These are phyloP conservation scores for Xylariaceae sp. DNA, from an alignment of 2,329 filamentous ascomycete species.

Conservation along the genomic window DNA sequence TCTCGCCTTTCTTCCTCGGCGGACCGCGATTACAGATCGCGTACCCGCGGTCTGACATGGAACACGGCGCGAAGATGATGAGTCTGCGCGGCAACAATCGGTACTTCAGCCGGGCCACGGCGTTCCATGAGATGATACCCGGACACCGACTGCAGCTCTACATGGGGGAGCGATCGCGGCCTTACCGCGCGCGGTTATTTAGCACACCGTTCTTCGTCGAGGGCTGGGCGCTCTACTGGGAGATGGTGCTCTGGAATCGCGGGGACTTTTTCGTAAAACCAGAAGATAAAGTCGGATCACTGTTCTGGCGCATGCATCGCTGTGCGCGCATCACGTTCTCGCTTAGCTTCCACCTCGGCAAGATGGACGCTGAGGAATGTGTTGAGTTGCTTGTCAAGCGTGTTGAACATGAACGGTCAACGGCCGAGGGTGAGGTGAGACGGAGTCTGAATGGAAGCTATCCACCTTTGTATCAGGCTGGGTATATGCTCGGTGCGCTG, in stretches of 20 bases:
- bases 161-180: conserved; percentile 53
- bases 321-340: conserved; percentile 66
- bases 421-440: conserved; percentile 66
- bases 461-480: conserved; percentile 64
- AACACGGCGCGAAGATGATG: conserved; percentile 63
- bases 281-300: conserved; percentile 61
- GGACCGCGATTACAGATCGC: conserved; percentile 61
- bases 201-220: conserved; percentile 65
- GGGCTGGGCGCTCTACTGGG: conserved; percentile 69
- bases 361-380: conserved; percentile 60
- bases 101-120: conserved; percentile 63
- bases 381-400: conserved; percentile 62
- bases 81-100: conserved; percentile 65
- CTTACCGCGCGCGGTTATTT: conserved; percentile 57
- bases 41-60: conserved; percentile 61
- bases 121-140: conserved; percentile 68
- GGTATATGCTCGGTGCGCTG: conserved; percentile 65
- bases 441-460: conserved; percentile 63
- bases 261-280: conserved; percentile 57
- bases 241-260: conserved; percentile 63
- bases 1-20: conserved; percentile 66
- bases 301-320: conserved; percentile 70
- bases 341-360: conserved; percentile 62
- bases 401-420: conserved; percentile 65
- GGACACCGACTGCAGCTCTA: conserved; percentile 63